phyloP scores from a whole-genome alignment of 1,139 yeast genomes.

The Citeromyces hawaiiensis region DNA sequence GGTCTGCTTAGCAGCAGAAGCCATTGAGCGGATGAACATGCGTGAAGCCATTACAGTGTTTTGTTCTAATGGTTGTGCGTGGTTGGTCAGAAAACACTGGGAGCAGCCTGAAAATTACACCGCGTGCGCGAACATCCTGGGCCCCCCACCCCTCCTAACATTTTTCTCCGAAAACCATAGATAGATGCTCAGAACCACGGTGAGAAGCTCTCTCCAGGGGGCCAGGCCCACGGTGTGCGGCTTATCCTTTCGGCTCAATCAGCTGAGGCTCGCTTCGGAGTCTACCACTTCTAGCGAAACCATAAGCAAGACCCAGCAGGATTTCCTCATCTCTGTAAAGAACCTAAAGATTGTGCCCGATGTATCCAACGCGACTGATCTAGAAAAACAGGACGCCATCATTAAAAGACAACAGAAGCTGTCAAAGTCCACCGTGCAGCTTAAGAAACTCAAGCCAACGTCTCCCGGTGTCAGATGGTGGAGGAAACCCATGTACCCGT shows the following conservation, averaged over 20 bases:
- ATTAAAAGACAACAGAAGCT: slow-evolving; percentile 63
- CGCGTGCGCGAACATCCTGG: not conserved
- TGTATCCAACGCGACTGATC: slow-evolving; percentile 39
- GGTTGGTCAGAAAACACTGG: slow-evolving; percentile 1
- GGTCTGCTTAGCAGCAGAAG: slow-evolving; percentile 45
- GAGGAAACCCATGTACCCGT: slow-evolving; percentile 76
- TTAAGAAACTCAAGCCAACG: slow-evolving; percentile 67
- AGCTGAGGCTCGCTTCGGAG: not conserved
- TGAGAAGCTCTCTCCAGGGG: too few relatives aligned
- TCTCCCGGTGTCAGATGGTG: slow-evolving; percentile 89
- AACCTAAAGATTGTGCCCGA: slow-evolving; percentile 22
- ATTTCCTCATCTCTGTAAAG: not conserved
- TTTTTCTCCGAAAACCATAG: too few relatives aligned
- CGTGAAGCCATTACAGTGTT: slow-evolving; percentile 41
- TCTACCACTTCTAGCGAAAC: not conserved
- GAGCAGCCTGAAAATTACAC: slow-evolving; percentile 1
- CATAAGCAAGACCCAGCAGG: not conserved
- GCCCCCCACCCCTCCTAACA: not conserved
- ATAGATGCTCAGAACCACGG: too few relatives aligned
- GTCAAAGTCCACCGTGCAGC: slow-evolving; percentile 52
- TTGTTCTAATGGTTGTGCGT: not conserved
- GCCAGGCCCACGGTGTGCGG: not conserved
- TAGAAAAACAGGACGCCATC: slow-evolving; percentile 68
- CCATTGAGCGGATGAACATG: slow-evolving; percentile 59
- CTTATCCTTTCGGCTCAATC: not conserved